These are phyloP conservation scores for Thermothielavioides terrestris DNA, from an alignment of 495 filamentous ascomycete genomes.

Conservation along the genomic window DNA sequence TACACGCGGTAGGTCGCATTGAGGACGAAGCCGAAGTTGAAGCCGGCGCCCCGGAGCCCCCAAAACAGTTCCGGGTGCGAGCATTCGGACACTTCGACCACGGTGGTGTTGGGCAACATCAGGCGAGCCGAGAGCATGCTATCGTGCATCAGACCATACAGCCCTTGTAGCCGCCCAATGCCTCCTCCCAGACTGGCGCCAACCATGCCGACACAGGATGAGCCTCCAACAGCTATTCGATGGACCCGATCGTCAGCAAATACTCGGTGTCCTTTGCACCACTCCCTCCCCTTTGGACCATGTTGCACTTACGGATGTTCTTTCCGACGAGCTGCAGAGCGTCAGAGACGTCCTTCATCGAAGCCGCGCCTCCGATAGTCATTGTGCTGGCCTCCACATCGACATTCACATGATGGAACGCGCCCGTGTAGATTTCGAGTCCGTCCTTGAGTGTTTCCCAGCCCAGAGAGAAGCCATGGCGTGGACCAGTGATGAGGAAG, in stretches of 20 bases:
- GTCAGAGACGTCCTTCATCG: not conserved
- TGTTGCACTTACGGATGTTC: not conserved
- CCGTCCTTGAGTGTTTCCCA: not conserved
- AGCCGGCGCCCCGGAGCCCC: slow-evolving; percentile 35
- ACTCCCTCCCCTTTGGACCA: not conserved
- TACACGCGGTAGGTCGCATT: not conserved
- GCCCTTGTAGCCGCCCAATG: not conserved
- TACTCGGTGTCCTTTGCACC: not conserved
- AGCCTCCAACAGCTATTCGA: not conserved
- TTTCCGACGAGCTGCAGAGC: not conserved
- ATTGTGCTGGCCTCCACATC: not conserved
- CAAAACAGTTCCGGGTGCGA: slow-evolving; percentile 37
- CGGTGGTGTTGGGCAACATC: not conserved
- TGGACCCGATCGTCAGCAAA: not conserved
- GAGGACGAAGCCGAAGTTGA: slow-evolving; percentile 35
- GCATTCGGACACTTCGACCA: slow-evolving; percentile 18
- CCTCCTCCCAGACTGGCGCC: not conserved
- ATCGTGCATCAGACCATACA: not conserved
- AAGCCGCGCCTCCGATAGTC: not conserved
- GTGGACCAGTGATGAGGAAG: not conserved
- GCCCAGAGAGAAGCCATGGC: not conserved
- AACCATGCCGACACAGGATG: not conserved
- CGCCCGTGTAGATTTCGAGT: not conserved
- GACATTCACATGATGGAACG: not conserved
- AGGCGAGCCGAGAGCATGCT: not conserved